A percentile compares a stretch with the other conserved stretches of the same genome.
These are phyloP conservation scores for Colletotrichum falcatum DNA, from an alignment of 2,329 filamentous ascomycete genomes.

Conservation along the genomic window DNA sequence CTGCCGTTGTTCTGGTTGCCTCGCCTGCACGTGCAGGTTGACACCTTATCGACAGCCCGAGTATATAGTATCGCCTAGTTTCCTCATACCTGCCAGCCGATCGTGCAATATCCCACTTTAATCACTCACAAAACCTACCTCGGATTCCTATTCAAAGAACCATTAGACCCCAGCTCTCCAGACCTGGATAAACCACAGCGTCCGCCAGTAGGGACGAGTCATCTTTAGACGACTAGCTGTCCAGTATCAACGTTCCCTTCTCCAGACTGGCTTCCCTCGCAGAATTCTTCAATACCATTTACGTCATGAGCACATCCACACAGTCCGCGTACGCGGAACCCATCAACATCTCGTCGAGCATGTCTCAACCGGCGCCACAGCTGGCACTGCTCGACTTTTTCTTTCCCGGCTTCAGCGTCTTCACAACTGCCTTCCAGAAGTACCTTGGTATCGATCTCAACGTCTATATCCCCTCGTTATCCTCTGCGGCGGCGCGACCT, in stretches of 20 bases:
- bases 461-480: conserved; percentile 69
- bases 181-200: background rate
- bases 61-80: conserved; percentile 1
- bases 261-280: background rate
- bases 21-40: background rate
- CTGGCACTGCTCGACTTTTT: conserved; percentile 69
- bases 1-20: conserved; percentile 7
- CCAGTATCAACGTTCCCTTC: background rate
- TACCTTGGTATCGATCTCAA: conserved; percentile 73
- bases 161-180: background rate
- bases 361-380: conserved; percentile 48
- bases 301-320: conserved; percentile 22
- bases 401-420: conserved; percentile 73
- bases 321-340: conserved; percentile 17
- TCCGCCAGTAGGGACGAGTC: background rate
- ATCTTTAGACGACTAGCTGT: background rate
- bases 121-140: background rate
- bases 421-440: conserved; percentile 64
- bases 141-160: background rate
- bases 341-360: conserved; percentile 13
- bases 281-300: background rate
- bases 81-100: background rate
- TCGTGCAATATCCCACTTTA: background rate
- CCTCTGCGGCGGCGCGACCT: conserved; percentile 59
- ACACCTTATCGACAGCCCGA: background rate